These are phyloP conservation scores for Cutaneotrichosporon sp. DNA, from an alignment of 1,284 basidiomycete genomes.

Conservation along the genomic window DNA sequence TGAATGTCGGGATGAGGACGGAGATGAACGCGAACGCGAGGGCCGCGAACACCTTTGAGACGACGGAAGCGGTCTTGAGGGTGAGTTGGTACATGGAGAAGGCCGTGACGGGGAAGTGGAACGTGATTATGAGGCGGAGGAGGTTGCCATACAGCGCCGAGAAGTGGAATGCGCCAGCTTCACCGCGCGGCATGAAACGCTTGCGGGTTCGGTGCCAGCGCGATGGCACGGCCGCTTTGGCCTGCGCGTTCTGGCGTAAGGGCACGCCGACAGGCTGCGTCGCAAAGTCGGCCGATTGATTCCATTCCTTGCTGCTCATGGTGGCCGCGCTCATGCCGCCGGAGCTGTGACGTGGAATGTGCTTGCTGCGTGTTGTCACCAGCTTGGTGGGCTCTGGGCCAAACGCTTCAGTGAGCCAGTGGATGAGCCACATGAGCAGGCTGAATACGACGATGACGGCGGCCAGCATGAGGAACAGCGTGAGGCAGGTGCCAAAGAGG, in stretches of 20 bases:
- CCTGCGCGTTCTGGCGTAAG: conserved; percentile 7
- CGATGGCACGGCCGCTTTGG: neutral
- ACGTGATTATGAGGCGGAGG: conserved; percentile 80
- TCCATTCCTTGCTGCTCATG: conserved; percentile 26
- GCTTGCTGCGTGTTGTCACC: neutral
- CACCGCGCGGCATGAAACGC: conserved; percentile 50
- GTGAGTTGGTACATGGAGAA: conserved; percentile 86
- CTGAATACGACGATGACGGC: conserved; percentile 70
- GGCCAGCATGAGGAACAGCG: conserved; percentile 76
- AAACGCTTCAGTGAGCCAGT: conserved; percentile 53
- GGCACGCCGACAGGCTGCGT: conserved; percentile 17
- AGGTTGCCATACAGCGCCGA: conserved; percentile 69
- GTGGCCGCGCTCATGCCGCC: conserved; percentile 9
- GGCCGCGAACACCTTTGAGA: conserved; percentile 49
- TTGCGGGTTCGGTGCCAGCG: conserved; percentile 43
- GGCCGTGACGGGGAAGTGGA: conserved; percentile 89
- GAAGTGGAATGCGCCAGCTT: conserved; percentile 53
- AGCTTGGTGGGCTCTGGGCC: conserved; percentile 14
- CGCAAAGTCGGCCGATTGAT: conserved; percentile 19
- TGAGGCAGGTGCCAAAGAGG: conserved; percentile 77
- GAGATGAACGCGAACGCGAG: conserved; percentile 69
- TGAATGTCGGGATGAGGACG: conserved; percentile 69
- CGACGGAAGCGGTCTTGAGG: conserved; percentile 58
- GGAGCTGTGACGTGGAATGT: neutral
- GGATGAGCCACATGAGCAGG: conserved; percentile 68